Percentiles rank a stretch among this genome's conserved stretches.
These are phyloP conservation scores for Penicillium sp. DNA, from an alignment of 2,329 filamentous ascomycete species.

Conservation along the genomic window DNA sequence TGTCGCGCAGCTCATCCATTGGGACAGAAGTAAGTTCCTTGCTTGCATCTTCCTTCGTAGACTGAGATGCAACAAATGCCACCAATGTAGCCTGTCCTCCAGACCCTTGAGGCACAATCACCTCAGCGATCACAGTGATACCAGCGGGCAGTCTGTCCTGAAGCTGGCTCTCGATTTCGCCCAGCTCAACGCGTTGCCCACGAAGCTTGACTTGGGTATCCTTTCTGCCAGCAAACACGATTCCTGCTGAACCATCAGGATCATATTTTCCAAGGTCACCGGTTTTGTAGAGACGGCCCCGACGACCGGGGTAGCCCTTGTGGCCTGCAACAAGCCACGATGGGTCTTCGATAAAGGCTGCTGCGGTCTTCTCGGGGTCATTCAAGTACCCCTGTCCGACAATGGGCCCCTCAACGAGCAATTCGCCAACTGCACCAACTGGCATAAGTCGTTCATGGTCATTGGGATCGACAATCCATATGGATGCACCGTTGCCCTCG, in stretches of 20 bases:
- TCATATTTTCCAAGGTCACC: conserved; percentile 42
- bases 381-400: conserved; percentile 49
- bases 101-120: conserved; percentile 40
- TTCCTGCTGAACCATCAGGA: conserved; percentile 37
- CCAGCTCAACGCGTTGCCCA: conserved; percentile 45
- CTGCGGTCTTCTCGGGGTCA: conserved; percentile 37
- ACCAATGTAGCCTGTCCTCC: conserved; percentile 31
- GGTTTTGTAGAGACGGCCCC: conserved; percentile 41
- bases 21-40: conserved; percentile 15
- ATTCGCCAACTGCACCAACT: conserved; percentile 48
- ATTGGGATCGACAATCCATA: conserved; percentile 43
- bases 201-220: conserved; percentile 44
- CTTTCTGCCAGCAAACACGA: conserved; percentile 40
- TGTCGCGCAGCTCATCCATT: conserved; percentile 15
- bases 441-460: conserved; percentile 39
- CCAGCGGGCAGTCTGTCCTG: conserved; percentile 28
- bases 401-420: conserved; percentile 49
- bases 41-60: conserved; percentile 19
- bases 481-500: conserved; percentile 33
- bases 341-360: conserved; percentile 39
- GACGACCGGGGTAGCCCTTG: conserved; percentile 24
- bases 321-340: conserved; percentile 35
- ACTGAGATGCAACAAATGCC: conserved; percentile 30
- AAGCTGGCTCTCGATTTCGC: conserved; percentile 41
- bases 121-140: conserved; percentile 48